Base-by-base conservation (phyloP, 2,329 filamentous ascomycete genomes). In the Sphaceloma murrayae region DNA sequence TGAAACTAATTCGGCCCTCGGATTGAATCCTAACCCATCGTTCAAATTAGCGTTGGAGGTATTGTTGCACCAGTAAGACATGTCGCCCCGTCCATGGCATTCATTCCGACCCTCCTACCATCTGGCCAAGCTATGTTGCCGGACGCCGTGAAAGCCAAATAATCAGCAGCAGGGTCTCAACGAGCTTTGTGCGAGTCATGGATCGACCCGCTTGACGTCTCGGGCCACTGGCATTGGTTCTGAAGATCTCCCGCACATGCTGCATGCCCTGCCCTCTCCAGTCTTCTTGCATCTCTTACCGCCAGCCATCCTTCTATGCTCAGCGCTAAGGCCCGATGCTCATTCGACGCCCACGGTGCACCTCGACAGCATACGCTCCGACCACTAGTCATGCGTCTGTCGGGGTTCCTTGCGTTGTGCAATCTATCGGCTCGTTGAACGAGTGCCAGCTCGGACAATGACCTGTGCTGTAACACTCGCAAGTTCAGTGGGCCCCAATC, bases 31-130 rank as follows among this genome's bases (percentile, higher is more conserved):
- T 14, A 40, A 22, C 36, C 36, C 24, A 30, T 40, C 36, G 19
- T 29, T 30, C 13, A 9, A 17, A 11, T 30, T 40, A 40, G 36
- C 36, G 36, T 30, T 13, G 30, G 36, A 16, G 27, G 36, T 40
- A 40, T 40, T 40, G 36, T 40, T 40, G 36, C 36, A 40, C 36
- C 36, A 40, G 36, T 40, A 40, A 30, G 36, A 29, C 36, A 29
- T 30, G 11, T 16, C 36, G 14, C 19, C 24, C 22, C 10, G 22
- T 10, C 22, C 36, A 40, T 40, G 36, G 36, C 36, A 40, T 40
- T 40, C 24, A 29, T 21, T 36, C 17, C 36, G 19, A 30, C 17
- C 21, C 13, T 14, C 16, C 11, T 26, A 16, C 24, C 19, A 40
- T 30, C 24, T 40, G 22, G 36, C 36, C 36, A 40, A 40, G 36